Base-by-base conservation (phyloP, 2,329 filamentous ascomycete species). In the Calonectria pauciramosa region DNA sequence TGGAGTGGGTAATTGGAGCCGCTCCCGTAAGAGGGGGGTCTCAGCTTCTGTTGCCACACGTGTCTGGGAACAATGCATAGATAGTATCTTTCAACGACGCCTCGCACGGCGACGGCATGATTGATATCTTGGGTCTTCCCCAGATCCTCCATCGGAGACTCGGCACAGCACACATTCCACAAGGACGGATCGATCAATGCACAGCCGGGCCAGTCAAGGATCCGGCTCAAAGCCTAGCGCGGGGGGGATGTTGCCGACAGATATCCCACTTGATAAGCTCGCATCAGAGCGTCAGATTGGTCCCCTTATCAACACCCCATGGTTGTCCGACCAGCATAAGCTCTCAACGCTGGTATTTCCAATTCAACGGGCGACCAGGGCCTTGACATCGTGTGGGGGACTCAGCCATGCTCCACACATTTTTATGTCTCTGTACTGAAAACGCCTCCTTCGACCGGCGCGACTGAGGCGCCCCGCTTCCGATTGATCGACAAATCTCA, bases 191-290 rank as follows among this genome's bases (percentile, higher is more conserved):
- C 54, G 59, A 52, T 59, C 56, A 41, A 38, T 28, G 69, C 69
- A 71, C 11, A n/a, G 36, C 28, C 34, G 34, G 68, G 23, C 52
- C 47, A 51, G 49, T 44, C 41, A 70, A 34, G 56, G 54, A 70
- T 60, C 54, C 34, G 56, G 68, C 56, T 52, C 56, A 36, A n/a
- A 32, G n/a, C 26, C 41, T 70, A 70, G 68, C 44, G 68, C 44
- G 41, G 56, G 68, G 51, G 51, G 30, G 44, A 52, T 63, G 68
- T 52, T 52, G 34, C 52, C 30, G 68, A 51, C 68, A 11, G n/a
- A 23, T 11, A 63, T 70, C 34, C 52, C 56, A 23, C 54, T 20
- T 70, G 68, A 70, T 70, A 70, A 70, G 68, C 68, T 64, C 32
- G 44, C 68, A 64, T 70, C 16, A 23, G 49, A 70, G 51, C 41